phyloP scores from a whole-genome alignment of 148 eudicot species.

The Drosera capensis region DNA sequence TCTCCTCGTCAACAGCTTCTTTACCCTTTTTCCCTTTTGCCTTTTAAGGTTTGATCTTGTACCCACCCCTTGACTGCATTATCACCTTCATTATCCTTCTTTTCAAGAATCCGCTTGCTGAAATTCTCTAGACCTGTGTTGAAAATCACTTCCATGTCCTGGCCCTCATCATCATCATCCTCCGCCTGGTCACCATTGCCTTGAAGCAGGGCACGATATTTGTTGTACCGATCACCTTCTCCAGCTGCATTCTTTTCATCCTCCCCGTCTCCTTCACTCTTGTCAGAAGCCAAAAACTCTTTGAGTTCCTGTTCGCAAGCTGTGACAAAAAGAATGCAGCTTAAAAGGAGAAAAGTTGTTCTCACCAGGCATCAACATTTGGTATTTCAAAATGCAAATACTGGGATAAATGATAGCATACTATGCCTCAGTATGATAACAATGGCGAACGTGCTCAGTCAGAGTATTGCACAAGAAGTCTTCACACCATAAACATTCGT shows the following conservation, averaged over 20 bases:
- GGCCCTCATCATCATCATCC: slow-evolving; percentile 43
- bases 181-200: slow-evolving; percentile 65
- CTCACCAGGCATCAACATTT: no score
- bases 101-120: slow-evolving; percentile 70
- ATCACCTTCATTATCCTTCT: slow-evolving; percentile 69
- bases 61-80: slow-evolving; percentile 47
- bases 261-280: slow-evolving; percentile 55
- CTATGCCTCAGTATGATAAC: no score
- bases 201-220: slow-evolving; percentile 55
- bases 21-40: slow-evolving; percentile 52
- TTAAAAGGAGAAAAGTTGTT: no score
- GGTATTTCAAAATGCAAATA: no score
- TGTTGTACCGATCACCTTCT: slow-evolving; percentile 20
- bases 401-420: no score
- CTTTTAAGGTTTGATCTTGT: slow-evolving; percentile 60
- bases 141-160: slow-evolving; percentile 97
- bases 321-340: slow-evolving; percentile 10
- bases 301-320: slow-evolving; percentile 65
- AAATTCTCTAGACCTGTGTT: slow-evolving; percentile 83
- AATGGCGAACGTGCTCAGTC: no score
- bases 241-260: slow-evolving; percentile 13
- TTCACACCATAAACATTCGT: no score
- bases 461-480: no score
- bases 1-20: slow-evolving; percentile 41
- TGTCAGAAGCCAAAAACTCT: slow-evolving; percentile 80